Conservation (phyloP, 352 stramenopile genomes). For the Pythium oligandrum region DNA sequence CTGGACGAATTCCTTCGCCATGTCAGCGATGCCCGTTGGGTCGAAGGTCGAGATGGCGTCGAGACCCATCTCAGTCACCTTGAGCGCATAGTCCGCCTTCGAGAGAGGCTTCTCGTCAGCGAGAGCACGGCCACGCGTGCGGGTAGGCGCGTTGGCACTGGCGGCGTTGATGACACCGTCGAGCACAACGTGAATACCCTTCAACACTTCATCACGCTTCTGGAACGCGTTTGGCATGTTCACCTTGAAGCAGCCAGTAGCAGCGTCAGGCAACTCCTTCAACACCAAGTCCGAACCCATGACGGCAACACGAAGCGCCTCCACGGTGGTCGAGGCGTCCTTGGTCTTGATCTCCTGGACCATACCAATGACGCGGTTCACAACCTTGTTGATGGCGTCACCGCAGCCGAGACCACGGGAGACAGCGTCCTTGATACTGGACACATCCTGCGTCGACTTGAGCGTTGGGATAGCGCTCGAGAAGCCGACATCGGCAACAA, state of each 20-base stretch:
- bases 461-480: background rate
- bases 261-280: slow-evolving; percentile 37
- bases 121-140: too few species aligned
- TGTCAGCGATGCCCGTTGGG: slow-evolving; percentile 30
- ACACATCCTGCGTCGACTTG: background rate
- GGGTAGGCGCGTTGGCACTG: too few species aligned
- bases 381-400: slow-evolving; percentile 34
- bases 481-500: background rate
- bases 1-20: slow-evolving; percentile 38
- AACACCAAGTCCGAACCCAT: slow-evolving; percentile 37
- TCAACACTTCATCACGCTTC: slow-evolving; percentile 30
- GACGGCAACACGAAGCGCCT: slow-evolving; percentile 37
- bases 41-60: slow-evolving; percentile 27
- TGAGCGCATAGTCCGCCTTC: slow-evolving; percentile 20
- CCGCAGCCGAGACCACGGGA: too few species aligned
- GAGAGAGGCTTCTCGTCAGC: too few species aligned
- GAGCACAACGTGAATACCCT: too few species aligned
- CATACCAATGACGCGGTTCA: slow-evolving; percentile 9
- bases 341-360: slow-evolving; percentile 36
- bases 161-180: too few species aligned
- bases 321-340: slow-evolving; percentile 18
- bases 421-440: background rate
- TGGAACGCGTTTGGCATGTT: slow-evolving; percentile 3
- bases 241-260: slow-evolving; percentile 29
- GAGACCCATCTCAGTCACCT: slow-evolving; percentile 28